A percentile compares a stretch with the other conserved stretches of the same genome.
These are phyloP conservation scores for Kodamaea kaohsiungensis DNA, from an alignment of 805 yeast genomes.

Conservation along the genomic window DNA sequence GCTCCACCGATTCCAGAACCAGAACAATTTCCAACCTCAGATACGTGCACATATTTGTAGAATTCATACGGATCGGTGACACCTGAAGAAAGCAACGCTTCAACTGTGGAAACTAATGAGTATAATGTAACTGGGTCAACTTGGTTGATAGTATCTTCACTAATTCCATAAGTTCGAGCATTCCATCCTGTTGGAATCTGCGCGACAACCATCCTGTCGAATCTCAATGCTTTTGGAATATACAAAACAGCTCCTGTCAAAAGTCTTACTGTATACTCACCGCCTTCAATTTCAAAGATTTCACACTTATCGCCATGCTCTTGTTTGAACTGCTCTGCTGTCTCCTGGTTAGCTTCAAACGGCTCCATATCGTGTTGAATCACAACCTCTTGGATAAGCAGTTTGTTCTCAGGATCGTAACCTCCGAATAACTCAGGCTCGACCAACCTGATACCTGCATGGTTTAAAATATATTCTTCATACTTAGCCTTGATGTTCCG, in stretches of 20 bases:
- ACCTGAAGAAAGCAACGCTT: slow-evolving; percentile 93
- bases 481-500: slow-evolving; percentile 89
- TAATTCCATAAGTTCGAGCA: slow-evolving; percentile 90
- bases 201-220: slow-evolving; percentile 80
- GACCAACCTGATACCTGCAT: slow-evolving; percentile 93
- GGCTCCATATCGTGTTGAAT: slow-evolving; percentile 96
- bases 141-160: slow-evolving; percentile 89
- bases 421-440: slow-evolving; percentile 95
- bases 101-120: slow-evolving; percentile 91
- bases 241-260: slow-evolving; percentile 89
- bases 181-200: slow-evolving; percentile 99
- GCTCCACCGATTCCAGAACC: slow-evolving; percentile 99
- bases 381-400: slow-evolving; percentile 91
- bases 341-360: slow-evolving; percentile 91
- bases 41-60: slow-evolving; percentile 96
- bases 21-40: slow-evolving; percentile 98
- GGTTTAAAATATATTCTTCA: slow-evolving; percentile 84
- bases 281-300: slow-evolving; percentile 84
- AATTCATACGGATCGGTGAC: slow-evolving; percentile 98
- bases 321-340: slow-evolving; percentile 90
- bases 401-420: slow-evolving; percentile 92
- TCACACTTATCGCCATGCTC: slow-evolving; percentile 96
- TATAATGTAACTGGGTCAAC: slow-evolving; percentile 95
- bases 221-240: slow-evolving; percentile 84
- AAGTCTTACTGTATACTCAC: slow-evolving; percentile 87